Evolutionary conservation across 2,329 filamentous ascomycete genomes (phyloP).

Genomic region (Fusarium sublunatum): DNA sequence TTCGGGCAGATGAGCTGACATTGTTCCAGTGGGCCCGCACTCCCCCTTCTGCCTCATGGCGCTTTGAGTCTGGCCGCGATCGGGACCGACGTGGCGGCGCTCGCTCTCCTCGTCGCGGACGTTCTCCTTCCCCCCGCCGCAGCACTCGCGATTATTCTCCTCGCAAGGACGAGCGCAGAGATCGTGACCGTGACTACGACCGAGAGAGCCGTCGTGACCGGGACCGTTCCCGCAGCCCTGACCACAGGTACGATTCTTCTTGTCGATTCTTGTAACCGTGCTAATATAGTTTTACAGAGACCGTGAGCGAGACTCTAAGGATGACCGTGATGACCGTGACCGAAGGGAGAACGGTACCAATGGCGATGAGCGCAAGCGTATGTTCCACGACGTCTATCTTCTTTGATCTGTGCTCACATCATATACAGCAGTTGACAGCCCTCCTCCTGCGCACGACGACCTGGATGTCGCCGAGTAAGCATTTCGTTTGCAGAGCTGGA

Average conservation of each 20-base stretch:
- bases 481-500: conserved; percentile 9
- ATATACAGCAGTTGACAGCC: conserved; percentile 74
- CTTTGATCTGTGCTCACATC: conserved; percentile 36
- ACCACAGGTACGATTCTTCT: conserved; percentile 61
- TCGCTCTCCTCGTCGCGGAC: conserved; percentile 73
- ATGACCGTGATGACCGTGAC: conserved; percentile 78
- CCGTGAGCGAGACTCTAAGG: conserved; percentile 67
- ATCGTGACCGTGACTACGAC: conserved; percentile 82
- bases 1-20: conserved; percentile 2
- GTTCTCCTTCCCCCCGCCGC: conserved; percentile 82
- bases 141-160: conserved; percentile 84
- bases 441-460: conserved; percentile 88
- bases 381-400: conserved; percentile 33
- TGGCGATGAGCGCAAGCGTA: conserved; percentile 92
- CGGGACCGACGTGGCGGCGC: conserved; percentile 70
- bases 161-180: conserved; percentile 86
- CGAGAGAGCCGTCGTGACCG: conserved; percentile 79
- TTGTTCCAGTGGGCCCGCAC: conserved; percentile 89
- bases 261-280: background rate
- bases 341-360: conserved; percentile 82
- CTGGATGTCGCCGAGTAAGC: conserved; percentile 88
- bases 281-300: conserved; percentile 53
- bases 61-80: conserved; percentile 92
- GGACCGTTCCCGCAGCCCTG: conserved; percentile 80
- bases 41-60: conserved; percentile 97